A percentile compares a stretch with the other conserved stretches of the same genome.
phyloP scores from a whole-genome alignment of 2,329 filamentous ascomycete species.

The Cladophialophora yegresii region DNA sequence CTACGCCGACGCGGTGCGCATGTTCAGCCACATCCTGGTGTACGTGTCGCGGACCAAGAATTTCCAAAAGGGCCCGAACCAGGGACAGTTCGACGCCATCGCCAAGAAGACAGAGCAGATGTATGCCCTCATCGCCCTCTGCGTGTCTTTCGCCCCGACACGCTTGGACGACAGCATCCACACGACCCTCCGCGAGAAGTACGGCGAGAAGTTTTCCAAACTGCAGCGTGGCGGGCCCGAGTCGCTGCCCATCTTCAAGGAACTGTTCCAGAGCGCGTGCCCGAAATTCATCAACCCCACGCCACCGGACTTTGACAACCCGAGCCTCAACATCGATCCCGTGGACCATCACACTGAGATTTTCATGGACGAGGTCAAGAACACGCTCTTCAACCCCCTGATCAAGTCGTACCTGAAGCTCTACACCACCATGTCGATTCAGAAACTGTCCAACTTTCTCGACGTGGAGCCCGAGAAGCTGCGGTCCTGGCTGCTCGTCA shows the following conservation, averaged over 20 bases:
- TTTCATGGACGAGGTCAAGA: constrained; percentile 99
- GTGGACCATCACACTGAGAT: constrained; percentile 95
- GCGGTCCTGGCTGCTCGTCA: constrained; percentile 88
- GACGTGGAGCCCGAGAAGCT: constrained; percentile 97
- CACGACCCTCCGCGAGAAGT: constrained; percentile 96
- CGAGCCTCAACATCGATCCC: constrained; percentile 91
- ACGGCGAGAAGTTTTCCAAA: constrained; percentile 95
- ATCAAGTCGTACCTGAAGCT: constrained; percentile 98
- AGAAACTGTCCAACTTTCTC: constrained; percentile 96
- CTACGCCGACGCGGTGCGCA: constrained; percentile 98
- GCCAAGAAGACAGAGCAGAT: constrained; percentile 99
- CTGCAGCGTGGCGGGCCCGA: constrained; percentile 96
- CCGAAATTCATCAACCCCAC: constrained; percentile 99
- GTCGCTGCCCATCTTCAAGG: constrained; percentile 93
- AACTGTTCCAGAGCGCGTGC: constrained; percentile 96
- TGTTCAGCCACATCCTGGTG: constrained; percentile 99
- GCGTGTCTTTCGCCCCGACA: constrained; percentile 95
- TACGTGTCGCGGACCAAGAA: constrained; percentile 99
- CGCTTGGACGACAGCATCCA: constrained; percentile 98
- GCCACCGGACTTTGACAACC: constrained; percentile 96
- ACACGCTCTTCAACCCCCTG: constrained; percentile 92
- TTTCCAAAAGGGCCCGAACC: constrained; percentile 91
- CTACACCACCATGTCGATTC: constrained; percentile 99
- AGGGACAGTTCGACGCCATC: constrained; percentile 83
- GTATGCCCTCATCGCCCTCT: constrained; percentile 98